phyloP scores from a whole-genome alignment of 129 eudicot genomes.

The Oenanthe sinensis region DNA sequence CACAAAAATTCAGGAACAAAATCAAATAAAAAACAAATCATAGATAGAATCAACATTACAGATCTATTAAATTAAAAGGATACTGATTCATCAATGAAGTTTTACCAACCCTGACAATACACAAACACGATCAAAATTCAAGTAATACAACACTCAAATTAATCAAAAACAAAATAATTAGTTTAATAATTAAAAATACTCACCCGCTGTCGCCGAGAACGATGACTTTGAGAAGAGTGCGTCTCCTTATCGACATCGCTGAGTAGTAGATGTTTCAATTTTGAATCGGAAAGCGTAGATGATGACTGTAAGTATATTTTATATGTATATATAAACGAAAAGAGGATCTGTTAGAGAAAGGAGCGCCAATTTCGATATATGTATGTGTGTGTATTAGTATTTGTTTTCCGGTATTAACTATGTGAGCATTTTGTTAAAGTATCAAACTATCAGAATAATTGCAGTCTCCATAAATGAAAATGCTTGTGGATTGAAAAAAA shows the following conservation, averaged over 20 bases:
- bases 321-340: background rate
- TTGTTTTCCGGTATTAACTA: background rate
- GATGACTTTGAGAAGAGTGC: slow-evolving; percentile 92
- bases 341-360: slow-evolving; percentile 18
- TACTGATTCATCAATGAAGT: slow-evolving; percentile 99
- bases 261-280: background rate
- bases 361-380: slow-evolving; percentile 79
- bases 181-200: background rate
- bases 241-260: slow-evolving; percentile 57
- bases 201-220: slow-evolving; percentile 96
- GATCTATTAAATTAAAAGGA: slow-evolving; percentile 30
- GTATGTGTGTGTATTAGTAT: background rate
- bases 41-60: background rate
- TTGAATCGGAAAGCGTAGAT: slow-evolving; percentile 3
- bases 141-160: slow-evolving; percentile 8
- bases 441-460: too few relatives aligned
- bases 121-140: background rate
- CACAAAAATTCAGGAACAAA: slow-evolving; percentile 8
- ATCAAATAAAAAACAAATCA: background rate
- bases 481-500: too few relatives aligned
- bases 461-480: too few relatives aligned
- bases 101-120: slow-evolving; percentile 76
- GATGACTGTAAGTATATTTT: background rate
- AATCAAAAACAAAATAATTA: background rate
- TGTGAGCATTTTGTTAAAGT: background rate